Evolutionary conservation across 139 green algal species (phyloP).

Genomic region (Asterochloris sp.): DNA sequence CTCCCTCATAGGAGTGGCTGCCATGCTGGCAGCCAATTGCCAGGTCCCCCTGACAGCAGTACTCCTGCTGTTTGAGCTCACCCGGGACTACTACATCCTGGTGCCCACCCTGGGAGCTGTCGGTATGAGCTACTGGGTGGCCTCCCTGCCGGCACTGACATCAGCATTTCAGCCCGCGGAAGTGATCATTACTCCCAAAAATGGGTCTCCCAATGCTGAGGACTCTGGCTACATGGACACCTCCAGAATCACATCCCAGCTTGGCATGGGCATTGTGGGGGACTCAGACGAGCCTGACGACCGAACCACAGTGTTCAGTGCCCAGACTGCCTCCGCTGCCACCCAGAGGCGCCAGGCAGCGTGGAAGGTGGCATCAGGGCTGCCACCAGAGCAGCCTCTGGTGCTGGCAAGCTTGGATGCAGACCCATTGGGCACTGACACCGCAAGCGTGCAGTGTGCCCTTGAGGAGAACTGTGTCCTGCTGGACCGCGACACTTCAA

Average conservation of each 20-base stretch:
- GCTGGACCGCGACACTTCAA: neutral
- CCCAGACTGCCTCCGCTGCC: neutral
- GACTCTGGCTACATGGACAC: neutral
- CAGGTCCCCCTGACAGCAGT: slow-evolving; percentile 48
- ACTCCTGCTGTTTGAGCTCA: slow-evolving; percentile 78
- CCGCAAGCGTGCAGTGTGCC: slow-evolving; percentile 10
- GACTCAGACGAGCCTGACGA: neutral
- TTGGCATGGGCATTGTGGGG: neutral
- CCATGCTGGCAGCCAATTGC: slow-evolving; percentile 60
- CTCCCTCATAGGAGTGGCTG: slow-evolving; percentile 72
- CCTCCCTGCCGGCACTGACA: slow-evolving; percentile 13
- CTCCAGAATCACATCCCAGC: neutral
- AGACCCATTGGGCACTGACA: neutral
- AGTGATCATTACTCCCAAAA: neutral
- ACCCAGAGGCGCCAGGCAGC: neutral
- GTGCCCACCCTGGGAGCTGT: slow-evolving; percentile 73
- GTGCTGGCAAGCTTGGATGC: neutral
- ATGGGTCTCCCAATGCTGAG: neutral
- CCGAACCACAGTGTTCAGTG: neutral
- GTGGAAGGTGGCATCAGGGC: neutral
- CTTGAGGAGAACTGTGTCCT: slow-evolving; percentile 16
- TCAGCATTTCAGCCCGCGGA: slow-evolving; percentile 5
- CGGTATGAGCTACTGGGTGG: slow-evolving; percentile 51
- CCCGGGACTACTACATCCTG: slow-evolving; percentile 73
- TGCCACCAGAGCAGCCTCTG: neutral